Evolutionary conservation across 768 basidiomycete species (phyloP), one percentile per base, ranked within the genome.

Genomic region (Suillus occidentalis): DNA sequence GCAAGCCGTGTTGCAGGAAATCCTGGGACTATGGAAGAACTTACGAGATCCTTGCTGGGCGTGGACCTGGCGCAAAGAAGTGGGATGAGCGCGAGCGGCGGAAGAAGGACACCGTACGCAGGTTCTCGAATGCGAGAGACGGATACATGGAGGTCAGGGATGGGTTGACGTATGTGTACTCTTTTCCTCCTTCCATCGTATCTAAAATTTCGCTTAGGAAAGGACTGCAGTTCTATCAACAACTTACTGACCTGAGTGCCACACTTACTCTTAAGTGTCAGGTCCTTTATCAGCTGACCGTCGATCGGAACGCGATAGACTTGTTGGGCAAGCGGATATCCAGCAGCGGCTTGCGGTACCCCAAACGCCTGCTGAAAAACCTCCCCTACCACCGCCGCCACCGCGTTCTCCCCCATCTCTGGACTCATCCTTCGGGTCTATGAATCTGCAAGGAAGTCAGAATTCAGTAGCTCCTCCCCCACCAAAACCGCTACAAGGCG

Each of bases 191-290:
- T 31, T 55, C 50, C 31, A 25, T 60, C 31, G 4, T 65, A 62
- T 8, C 71, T 68, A 50, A 66, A 18, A 62, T 49, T 39, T 28
- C 50, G 14, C 68, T 67, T 73, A 95, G 92, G 14, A 96, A 95
- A 74, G 97, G 96, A 0, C 79, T 94, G 2, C 87, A 90, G 52
- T 99, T 97, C 77, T 98, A 99, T 74, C 82, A 81, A 7, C 93
- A 96, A 67, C 83, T 99, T 16, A 84, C 81, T 0, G 86, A 87
- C 20, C 76, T 96, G 43, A 81, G 87, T 13, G 71, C 78, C 0
- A 84, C 82, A 9, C 83, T 98, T 6, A 79, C 82, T 42, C 76
- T 81, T 5, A 88, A 88, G 87, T 63, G 84, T 86, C 3, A 84
- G 82, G 59, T 77, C 80, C 0, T 97, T 90, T 71, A 80, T 94